phyloP scores from a whole-genome alignment of 495 filamentous ascomycete species.

The Trichoderma reesei region DNA sequence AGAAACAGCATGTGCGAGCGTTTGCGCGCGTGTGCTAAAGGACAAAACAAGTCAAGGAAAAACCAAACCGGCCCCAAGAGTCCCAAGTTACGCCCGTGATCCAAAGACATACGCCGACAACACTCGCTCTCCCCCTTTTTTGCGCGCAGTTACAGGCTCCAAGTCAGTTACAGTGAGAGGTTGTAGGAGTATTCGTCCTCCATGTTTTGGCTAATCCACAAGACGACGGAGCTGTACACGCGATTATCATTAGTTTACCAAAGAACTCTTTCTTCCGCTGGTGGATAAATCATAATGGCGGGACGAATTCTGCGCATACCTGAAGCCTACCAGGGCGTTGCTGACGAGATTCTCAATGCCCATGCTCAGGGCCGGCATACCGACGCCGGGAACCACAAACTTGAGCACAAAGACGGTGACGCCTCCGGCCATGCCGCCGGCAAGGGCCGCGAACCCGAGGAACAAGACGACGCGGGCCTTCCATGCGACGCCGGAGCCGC shows the following conservation, averaged over 20 bases:
- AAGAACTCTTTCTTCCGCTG: background rate
- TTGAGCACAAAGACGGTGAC: conserved; percentile 87
- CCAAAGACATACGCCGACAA: conserved; percentile 8
- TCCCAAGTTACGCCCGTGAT: conserved; percentile 7
- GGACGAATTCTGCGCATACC: conserved; percentile 40
- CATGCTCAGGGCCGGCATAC: conserved; percentile 81
- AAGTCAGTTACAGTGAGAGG: conserved; percentile 56
- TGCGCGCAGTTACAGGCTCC: background rate
- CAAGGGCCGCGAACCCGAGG: conserved; percentile 86
- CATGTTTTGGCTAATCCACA: conserved; percentile 98
- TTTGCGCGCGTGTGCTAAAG: background rate
- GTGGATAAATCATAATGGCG: background rate
- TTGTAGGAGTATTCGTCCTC: conserved; percentile 99
- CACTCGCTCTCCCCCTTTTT: background rate
- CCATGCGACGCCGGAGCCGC: conserved; percentile 82
- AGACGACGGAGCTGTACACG: conserved; percentile 58
- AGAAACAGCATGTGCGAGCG: background rate
- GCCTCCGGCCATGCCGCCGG: conserved; percentile 86
- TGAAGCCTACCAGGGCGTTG: conserved; percentile 80
- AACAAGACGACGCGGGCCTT: conserved; percentile 94
- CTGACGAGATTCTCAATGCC: conserved; percentile 87
- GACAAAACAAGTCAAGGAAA: background rate
- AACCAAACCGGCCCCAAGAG: background rate
- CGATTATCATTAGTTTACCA: conserved; percentile 8
- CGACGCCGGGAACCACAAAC: conserved; percentile 70